Evolutionary conservation across 164 flowering plant species (phyloP), one percentile per base, ranked within the genome.

Genomic region (Cinnamomum chago): DNA sequence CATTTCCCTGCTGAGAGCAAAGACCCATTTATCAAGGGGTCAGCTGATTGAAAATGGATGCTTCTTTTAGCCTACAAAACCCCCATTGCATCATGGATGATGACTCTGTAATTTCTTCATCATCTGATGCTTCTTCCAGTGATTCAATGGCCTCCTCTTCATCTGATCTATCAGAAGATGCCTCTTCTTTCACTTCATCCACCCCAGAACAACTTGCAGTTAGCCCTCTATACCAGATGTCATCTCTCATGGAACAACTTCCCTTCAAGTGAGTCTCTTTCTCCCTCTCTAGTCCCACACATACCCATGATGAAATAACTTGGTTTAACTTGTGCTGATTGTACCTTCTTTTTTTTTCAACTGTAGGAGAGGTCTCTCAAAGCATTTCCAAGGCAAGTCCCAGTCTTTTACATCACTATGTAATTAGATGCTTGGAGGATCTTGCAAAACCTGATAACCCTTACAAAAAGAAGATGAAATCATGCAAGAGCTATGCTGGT

Each of bases 321-420:
- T 14, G n/a, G n/a, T 15, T 55, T 55, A 11, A 15, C 5, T 55
- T 55, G 6, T 13, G n/a, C n/a, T 18, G n/a, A 18, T 55, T 15
- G 60, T 55, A 14, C 2, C 0, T 18, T 7, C 9, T 40, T 9
- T 55, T 55, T n/a, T 72, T 5, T 1, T 66, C 50, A n/a, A 27
- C n/a, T 83, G 77, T 86, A 93, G 94, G 82, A 89, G 96, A 81
- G 98, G 98, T 35, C 83, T 93, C 35, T 93, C 98, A 2, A 85
- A 84, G 77, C 88, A 75, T 79, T 93, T 79, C 35, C 74, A 90
- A 72, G 98, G 98, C 23, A 90, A 93, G 73, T 90, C 92, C 1
- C 90, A 91, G 68, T 91, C 95, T 0, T 93, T 89, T 73, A 86
- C 93, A 73, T 87, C 87, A 72, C 76, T 93, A 79, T 62, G 97